Conservation (phyloP, 176 grass and related monocot species). For the Triticum timopheevii region DNA sequence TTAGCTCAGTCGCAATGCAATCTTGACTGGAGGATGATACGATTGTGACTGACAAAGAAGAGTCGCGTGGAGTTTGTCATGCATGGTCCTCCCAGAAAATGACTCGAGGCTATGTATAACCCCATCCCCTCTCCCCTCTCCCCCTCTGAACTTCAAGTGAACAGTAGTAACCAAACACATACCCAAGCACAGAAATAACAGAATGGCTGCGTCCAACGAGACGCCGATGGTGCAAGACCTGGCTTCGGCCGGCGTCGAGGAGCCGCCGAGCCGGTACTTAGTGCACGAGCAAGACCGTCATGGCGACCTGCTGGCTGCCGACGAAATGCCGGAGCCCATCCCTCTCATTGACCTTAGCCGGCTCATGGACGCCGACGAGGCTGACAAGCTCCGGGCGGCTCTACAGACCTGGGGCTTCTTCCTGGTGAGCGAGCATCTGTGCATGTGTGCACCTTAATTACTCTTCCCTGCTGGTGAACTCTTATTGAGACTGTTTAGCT, state of each 20-base stretch:
- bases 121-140: neutral
- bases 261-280: conserved; percentile 41
- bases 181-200: neutral
- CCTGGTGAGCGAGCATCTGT: conserved; percentile 5
- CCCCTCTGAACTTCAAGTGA: neutral
- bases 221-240: conserved; percentile 36
- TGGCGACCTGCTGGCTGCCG: neutral
- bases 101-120: neutral
- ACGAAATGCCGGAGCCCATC: neutral
- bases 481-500: neutral
- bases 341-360: conserved; percentile 39
- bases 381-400: conserved; percentile 31
- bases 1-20: neutral
- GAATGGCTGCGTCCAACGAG: neutral
- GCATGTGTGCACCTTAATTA: neutral
- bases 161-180: neutral
- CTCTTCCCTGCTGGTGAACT: neutral
- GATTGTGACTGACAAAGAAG: neutral
- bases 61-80: neutral
- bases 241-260: conserved; percentile 1
- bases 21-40: neutral
- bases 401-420: conserved; percentile 53
- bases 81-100: neutral
- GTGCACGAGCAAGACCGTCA: neutral
- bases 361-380: conserved; percentile 29